Conservation (phyloP, 345 rosid genomes). For the Sisymbrium irio region DNA sequence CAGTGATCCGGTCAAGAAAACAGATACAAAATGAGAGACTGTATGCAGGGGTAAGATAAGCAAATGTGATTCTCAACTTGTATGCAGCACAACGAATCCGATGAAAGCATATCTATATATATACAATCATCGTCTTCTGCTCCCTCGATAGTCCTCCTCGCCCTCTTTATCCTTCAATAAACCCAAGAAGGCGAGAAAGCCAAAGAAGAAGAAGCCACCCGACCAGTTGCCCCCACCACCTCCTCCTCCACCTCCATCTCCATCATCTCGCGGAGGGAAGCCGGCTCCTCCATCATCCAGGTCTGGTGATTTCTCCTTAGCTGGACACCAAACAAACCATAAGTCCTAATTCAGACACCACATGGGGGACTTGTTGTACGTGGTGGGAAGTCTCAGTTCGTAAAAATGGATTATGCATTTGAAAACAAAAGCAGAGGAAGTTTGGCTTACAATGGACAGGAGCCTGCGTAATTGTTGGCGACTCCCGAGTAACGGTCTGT, state of each 20-base stretch:
- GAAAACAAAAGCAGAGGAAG: too few relatives aligned
- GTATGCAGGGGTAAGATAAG: neutral
- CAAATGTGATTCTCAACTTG: constrained; percentile 12
- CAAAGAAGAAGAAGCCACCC: constrained; percentile 87
- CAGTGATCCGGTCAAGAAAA: neutral
- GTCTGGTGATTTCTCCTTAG: constrained; percentile 67
- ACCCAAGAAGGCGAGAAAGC: constrained; percentile 81
- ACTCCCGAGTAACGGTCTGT: constrained; percentile 69
- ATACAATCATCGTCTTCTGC: constrained; percentile 48
- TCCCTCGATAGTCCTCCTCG: constrained; percentile 51
- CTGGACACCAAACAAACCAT: constrained; percentile 42
- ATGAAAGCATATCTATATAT: neutral
- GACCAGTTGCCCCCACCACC: constrained; percentile 92
- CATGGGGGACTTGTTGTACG: too few relatives aligned
- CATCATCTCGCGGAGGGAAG: constrained; percentile 74
- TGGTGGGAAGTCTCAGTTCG: too few relatives aligned
- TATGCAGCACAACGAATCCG: constrained; percentile 6
- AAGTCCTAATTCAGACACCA: neutral
- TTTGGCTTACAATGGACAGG: constrained; percentile 60
- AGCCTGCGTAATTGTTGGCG: constrained; percentile 86
- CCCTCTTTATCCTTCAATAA: constrained; percentile 78
- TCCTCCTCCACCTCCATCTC: constrained; percentile 88
- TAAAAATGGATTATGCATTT: too few relatives aligned
- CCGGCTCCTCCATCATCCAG: constrained; percentile 80
- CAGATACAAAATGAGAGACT: constrained; percentile 25